Evolutionary conservation across 345 rosid species (phyloP).

Genomic region (Cardamine chenopodiifolia): DNA sequence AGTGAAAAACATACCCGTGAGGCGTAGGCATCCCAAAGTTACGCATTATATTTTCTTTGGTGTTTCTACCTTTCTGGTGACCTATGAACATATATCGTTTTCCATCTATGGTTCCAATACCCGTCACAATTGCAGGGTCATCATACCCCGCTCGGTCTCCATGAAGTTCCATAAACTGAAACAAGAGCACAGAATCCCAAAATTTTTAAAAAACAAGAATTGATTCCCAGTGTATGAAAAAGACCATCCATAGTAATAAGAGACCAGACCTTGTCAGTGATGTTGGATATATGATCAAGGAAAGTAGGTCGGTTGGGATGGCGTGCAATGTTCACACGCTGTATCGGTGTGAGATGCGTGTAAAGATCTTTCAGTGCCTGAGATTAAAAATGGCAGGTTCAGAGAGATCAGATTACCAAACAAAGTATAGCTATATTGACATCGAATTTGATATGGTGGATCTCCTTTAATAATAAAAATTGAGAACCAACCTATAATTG

Average conservation of each 20-base stretch:
- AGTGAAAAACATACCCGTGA: constrained; percentile 69
- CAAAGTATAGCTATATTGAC: neutral
- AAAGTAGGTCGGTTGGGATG: constrained; percentile 98
- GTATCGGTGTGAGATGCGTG: constrained; percentile 79
- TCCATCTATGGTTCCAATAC: constrained; percentile 92
- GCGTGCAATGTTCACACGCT: constrained; percentile 91
- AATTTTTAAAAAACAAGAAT: neutral
- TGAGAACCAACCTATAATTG: neutral
- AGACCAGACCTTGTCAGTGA: constrained; percentile 80
- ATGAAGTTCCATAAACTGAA: constrained; percentile 95
- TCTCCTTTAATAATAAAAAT: neutral
- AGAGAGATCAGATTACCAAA: neutral
- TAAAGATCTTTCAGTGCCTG: constrained; percentile 87
- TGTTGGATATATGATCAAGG: constrained; percentile 90
- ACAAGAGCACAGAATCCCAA: constrained; percentile 27
- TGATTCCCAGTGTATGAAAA: neutral
- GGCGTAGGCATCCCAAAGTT: constrained; percentile 99
- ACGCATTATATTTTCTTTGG: constrained; percentile 90
- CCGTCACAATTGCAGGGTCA: constrained; percentile 97
- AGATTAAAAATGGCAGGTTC: constrained; percentile 11
- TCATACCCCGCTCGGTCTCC: constrained; percentile 98
- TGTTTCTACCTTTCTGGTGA: constrained; percentile 99
- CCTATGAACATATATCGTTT: constrained; percentile 90
- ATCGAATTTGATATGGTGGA: neutral
- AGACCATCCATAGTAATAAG: constrained; percentile 1